A percentile compares a stretch with the other conserved stretches of the same genome.
These are phyloP conservation scores for Phoenix roebelenii DNA, from an alignment of 176 grass and related monocot genomes.

Conservation along the genomic window DNA sequence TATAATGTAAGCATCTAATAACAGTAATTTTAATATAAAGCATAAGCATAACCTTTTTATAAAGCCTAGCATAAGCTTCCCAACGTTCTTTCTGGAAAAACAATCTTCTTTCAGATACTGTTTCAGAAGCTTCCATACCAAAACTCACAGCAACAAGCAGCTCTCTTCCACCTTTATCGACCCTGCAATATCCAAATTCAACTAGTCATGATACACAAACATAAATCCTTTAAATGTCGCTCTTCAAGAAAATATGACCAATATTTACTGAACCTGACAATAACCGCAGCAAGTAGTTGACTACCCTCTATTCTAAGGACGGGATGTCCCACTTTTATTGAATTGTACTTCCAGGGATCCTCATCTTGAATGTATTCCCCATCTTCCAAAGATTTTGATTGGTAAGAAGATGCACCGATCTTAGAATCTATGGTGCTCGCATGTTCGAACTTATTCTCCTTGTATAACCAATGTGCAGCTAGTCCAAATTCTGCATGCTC, in stretches of 20 bases:
- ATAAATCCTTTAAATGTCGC: background rate
- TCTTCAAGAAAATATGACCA: conserved; percentile 14
- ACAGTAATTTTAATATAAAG: too few species aligned
- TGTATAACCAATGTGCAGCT: conserved; percentile 97
- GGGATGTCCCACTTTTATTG: conserved; percentile 82
- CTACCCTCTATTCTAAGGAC: conserved; percentile 81
- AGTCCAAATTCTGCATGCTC: conserved; percentile 87
- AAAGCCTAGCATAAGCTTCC: conserved; percentile 89
- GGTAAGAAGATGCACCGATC: conserved; percentile 31
- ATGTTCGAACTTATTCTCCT: conserved; percentile 59
- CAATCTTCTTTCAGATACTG: conserved; percentile 69
- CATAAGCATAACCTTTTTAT: conserved; percentile 67
- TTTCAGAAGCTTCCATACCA: conserved; percentile 89
- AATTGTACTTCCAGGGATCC: conserved; percentile 63
- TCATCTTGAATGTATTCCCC: conserved; percentile 43
- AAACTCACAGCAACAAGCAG: conserved; percentile 93
- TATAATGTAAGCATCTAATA: too few species aligned
- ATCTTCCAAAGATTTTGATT: conserved; percentile 61
- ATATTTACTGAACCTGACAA: conserved; percentile 52
- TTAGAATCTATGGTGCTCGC: conserved; percentile 39
- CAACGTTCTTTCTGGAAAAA: conserved; percentile 78
- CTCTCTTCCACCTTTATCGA: conserved; percentile 81
- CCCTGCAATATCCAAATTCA: conserved; percentile 40
- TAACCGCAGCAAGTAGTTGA: conserved; percentile 75
- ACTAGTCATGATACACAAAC: background rate